These are phyloP conservation scores for Gigaspora rosea DNA, from an alignment of 192 early-diverging fungal genomes.

Conservation along the genomic window DNA sequence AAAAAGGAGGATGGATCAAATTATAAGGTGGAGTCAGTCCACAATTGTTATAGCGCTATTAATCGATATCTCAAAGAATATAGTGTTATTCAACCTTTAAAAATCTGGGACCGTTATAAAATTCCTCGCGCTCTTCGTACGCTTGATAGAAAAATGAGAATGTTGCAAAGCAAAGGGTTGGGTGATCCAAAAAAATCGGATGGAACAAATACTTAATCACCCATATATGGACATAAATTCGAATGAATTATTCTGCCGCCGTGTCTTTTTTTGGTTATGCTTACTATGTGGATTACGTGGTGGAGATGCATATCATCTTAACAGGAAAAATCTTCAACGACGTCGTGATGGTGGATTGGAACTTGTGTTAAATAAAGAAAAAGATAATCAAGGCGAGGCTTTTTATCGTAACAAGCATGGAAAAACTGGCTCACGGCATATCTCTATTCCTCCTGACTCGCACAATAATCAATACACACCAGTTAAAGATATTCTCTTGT, in stretches of 20 bases:
- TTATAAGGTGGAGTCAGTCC: background rate
- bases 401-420: background rate
- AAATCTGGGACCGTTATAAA: constrained; percentile 1
- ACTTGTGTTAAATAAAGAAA: background rate
- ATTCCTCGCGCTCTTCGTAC: background rate
- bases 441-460: background rate
- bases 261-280: no score
- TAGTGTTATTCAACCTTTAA: background rate
- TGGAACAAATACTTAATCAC: background rate
- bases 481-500: background rate
- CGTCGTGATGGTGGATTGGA: no score
- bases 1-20: background rate
- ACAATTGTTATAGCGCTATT: background rate
- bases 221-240: background rate
- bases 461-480: background rate
- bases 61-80: background rate
- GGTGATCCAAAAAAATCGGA: background rate
- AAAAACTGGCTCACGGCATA: background rate
- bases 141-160: background rate
- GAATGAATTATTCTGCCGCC: no score
- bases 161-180: background rate
- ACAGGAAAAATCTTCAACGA: no score
- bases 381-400: background rate
- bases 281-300: no score
- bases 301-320: no score